Base-by-base conservation (phyloP, 495 filamentous ascomycete species). In the Xylaria venustula region DNA sequence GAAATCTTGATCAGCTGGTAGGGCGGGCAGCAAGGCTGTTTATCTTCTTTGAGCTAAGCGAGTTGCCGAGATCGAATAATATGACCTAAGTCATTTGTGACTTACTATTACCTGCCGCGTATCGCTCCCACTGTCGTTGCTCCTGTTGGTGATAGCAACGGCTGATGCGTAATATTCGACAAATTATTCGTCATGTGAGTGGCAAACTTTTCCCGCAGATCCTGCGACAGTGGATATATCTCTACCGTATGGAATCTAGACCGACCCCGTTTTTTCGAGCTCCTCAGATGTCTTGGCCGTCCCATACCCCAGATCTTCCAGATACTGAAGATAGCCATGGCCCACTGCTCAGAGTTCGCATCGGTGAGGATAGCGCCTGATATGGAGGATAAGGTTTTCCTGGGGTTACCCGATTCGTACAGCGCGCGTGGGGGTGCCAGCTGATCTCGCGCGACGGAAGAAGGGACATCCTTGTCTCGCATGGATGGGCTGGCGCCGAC, bases 391-490 rank as follows among this genome's bases (percentile, higher is more conserved):
- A 55, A 20, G 36, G 0, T 55, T 55, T 45, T 45, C 53, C 53
- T 15, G n/a, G 53, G n/a, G 26, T 32, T 45, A 44, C 37, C 53
- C 53, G 26, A 55, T 55, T 17, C 25, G 53, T 45, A 22, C 26
- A 45, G 9, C 22, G 37, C 22, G 37, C 52, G 53, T 55, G 53
- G 53, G 52, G 53, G 53, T 55, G 30, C n/a, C 40, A 34, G 30
- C 11, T 34, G 5, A 34, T 5, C 30, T 34, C 5, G 11, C 5
- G 5, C 5, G 5, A 5, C 11, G 30, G 30, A 34, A 34, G 30
- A 11, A 11, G 53, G 53, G 12, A 55, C n/a, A 44, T 15, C 40
- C 53, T 45, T 55, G 37, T 32, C 34, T 32, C 23, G 15, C n/a
- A n/a, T n/a, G n/a, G n/a, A n/a, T n/a, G n/a, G n/a, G n/a, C n/a